A percentile compares a stretch with the other conserved stretches of the same genome.
Evolutionary conservation across 2,329 filamentous ascomycete genomes (phyloP).

Genomic region (Colletotrichum kahawae): DNA sequence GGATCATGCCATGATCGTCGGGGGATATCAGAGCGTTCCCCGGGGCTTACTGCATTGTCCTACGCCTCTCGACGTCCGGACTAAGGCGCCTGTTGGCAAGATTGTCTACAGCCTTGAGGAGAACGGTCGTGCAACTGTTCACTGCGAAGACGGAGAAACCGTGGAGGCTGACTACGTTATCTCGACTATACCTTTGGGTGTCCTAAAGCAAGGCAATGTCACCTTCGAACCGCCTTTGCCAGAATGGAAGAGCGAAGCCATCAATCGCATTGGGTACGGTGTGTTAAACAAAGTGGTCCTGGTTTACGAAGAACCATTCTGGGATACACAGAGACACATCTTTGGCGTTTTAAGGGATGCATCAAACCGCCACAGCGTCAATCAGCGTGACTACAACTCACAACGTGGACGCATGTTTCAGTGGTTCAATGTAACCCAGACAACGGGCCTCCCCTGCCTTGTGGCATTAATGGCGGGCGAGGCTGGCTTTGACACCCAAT

Average conservation of each 20-base stretch:
- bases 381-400: constrained; percentile 78
- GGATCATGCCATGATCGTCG: constrained; percentile 89
- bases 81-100: constrained; percentile 73
- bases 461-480: constrained; percentile 96
- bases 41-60: constrained; percentile 83
- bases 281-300: constrained; percentile 94
- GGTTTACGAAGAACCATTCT: constrained; percentile 88
- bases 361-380: constrained; percentile 69
- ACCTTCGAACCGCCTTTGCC: constrained; percentile 93
- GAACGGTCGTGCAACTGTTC: constrained; percentile 46
- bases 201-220: constrained; percentile 82
- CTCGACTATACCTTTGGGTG: constrained; percentile 86
- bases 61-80: constrained; percentile 76
- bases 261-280: constrained; percentile 87
- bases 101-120: constrained; percentile 67
- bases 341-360: constrained; percentile 89
- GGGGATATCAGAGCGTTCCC: constrained; percentile 94
- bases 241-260: constrained; percentile 80
- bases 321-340: constrained; percentile 89
- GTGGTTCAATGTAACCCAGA: constrained; percentile 95
- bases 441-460: constrained; percentile 84
- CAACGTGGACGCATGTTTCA: constrained; percentile 93
- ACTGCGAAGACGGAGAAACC: constrained; percentile 77
- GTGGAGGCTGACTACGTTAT: constrained; percentile 91
- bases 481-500: constrained; percentile 87